phyloP scores from a whole-genome alignment of 192 early-diverging fungal species.

The Rhizoclosmatium globosum region DNA sequence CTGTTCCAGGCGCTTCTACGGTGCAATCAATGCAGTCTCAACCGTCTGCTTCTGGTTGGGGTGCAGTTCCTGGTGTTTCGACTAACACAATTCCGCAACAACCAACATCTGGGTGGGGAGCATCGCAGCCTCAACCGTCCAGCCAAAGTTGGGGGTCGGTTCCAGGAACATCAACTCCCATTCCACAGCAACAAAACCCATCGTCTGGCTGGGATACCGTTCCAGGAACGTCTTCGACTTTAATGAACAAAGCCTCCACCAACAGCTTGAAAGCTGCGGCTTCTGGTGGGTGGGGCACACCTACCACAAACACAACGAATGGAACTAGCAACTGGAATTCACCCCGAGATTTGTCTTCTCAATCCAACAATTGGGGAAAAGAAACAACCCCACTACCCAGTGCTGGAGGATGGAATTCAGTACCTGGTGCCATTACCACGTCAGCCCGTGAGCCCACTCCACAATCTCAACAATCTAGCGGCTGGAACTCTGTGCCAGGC shows the following conservation, averaged over 20 bases:
- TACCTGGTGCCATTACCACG: not conserved
- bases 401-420: constrained; percentile 10
- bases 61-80: not conserved
- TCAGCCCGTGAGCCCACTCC: not conserved
- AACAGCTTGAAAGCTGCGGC: not conserved
- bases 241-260: not conserved
- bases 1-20: constrained; percentile 2
- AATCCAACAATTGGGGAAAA: not conserved
- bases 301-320: not conserved
- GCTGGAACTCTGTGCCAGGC: constrained; percentile 18
- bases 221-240: not conserved
- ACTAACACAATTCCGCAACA: not conserved
- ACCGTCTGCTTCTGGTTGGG: constrained; percentile 11
- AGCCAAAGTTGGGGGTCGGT: not conserved
- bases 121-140: not conserved
- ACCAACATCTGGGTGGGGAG: not conserved
- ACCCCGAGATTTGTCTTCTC: not conserved
- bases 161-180: not conserved
- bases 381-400: not conserved
- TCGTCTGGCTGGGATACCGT: constrained; percentile 15
- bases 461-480: not conserved
- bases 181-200: not conserved
- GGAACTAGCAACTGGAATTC: not conserved
- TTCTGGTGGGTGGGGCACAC: not conserved
- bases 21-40: not conserved